phyloP scores from a whole-genome alignment of 768 basidiomycete species.

The Xanthoconium purpureum region DNA sequence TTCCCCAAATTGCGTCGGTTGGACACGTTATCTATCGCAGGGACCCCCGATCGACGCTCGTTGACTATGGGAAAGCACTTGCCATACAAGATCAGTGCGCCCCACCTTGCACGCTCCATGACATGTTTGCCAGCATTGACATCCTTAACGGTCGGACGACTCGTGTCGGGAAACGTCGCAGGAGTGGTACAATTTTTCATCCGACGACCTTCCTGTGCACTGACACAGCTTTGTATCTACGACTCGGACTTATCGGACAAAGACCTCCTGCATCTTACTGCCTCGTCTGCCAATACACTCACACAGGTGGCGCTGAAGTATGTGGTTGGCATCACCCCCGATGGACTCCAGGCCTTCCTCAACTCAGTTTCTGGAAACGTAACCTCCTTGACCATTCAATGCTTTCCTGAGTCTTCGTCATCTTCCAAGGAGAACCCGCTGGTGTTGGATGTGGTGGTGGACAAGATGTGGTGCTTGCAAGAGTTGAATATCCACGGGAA shows the following conservation, averaged over 20 bases:
- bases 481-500: not conserved
- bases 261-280: not conserved
- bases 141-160: not conserved
- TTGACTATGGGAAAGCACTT: no score
- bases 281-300: conserved; percentile 2
- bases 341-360: not conserved
- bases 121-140: not conserved
- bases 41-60: not conserved
- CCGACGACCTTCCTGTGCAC: not conserved
- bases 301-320: not conserved
- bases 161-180: not conserved
- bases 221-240: not conserved
- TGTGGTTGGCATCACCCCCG: not conserved
- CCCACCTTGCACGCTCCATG: not conserved
- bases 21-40: not conserved
- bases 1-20: not conserved
- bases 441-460: not conserved
- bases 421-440: not conserved
- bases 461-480: not conserved
- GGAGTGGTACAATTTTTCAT: not conserved
- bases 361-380: not conserved
- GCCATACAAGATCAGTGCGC: not conserved
- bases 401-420: not conserved
- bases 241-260: not conserved
- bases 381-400: not conserved